phyloP scores from a whole-genome alignment of 1,139 yeast genomes.

The Meyerozyma carpophila region DNA sequence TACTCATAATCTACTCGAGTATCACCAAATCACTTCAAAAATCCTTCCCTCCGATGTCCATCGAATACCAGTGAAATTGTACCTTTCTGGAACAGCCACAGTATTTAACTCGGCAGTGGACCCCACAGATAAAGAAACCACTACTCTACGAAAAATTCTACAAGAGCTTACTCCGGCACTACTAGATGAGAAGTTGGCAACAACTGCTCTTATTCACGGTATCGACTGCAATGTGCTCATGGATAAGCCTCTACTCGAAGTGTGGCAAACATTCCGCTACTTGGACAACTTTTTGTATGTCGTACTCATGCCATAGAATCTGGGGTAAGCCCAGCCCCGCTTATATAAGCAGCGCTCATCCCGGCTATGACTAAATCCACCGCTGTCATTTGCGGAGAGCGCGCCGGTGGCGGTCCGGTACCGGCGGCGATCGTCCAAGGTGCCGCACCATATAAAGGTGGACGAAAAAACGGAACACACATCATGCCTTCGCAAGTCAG shows the following conservation, averaged over 20 bases:
- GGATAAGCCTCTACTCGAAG: conserved; percentile 40
- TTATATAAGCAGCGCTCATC: neutral
- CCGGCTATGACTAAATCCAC: neutral
- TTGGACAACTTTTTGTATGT: conserved; percentile 78
- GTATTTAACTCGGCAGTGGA: conserved; percentile 46
- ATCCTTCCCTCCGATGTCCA: conserved; percentile 34
- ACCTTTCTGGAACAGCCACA: conserved; percentile 41
- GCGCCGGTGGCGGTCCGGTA: conserved; percentile 9
- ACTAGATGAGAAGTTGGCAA: conserved; percentile 13
- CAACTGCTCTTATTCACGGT: conserved; percentile 56
- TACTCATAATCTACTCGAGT: conserved; percentile 24
- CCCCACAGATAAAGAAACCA: conserved; percentile 15
- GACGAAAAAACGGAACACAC: neutral
- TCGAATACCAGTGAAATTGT: conserved; percentile 56
- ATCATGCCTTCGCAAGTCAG: conserved; percentile 18
- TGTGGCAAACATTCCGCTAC: conserved; percentile 52
- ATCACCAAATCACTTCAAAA: conserved; percentile 16
- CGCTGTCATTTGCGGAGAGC: conserved; percentile 2
- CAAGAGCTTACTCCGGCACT: conserved; percentile 38
- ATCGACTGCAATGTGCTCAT: conserved; percentile 39
- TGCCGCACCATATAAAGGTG: neutral
- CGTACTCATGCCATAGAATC: conserved; percentile 17
- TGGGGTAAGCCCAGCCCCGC: neutral
- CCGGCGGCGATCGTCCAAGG: neutral
- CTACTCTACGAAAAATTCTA: conserved; percentile 39